Base-by-base conservation (phyloP, 2,329 filamentous ascomycete genomes). In the Raffaelea ambrosiae region DNA sequence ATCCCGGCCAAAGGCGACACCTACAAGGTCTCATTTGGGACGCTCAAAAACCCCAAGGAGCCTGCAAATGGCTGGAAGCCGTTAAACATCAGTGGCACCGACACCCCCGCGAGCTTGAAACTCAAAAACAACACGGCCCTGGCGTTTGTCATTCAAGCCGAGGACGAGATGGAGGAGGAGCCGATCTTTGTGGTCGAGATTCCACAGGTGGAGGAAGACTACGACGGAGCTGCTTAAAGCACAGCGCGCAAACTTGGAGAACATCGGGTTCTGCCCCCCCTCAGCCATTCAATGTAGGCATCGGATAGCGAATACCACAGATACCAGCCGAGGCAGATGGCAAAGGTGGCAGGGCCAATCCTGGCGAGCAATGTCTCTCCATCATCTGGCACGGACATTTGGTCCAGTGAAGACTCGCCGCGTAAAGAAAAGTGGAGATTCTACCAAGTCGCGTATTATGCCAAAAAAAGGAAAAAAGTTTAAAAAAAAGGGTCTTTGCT, bases 61-160 rank as follows among this genome's bases (percentile, higher is more conserved):
- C 61, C 68, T 2, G 59, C 61, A 0, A 61, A 65, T 19, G 76
- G 76, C 7, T 81, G 76, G 76, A 70, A 64, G 55, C 61, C 62
- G 21, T 61, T 81, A 11, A 62, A 66, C 3, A 59, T 66, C 2
- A 53, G 59, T 1, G 63, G 64, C 3, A 54, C 51, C 0, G 67
- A 69, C 46, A 73, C 66, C 0, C 66, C 72, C 0, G 59, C 61
- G 0, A 63, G 61, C 39, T 65, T 69, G 48, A 69, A 68, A 0
- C 43, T 80, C 11, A 66, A 68, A 51, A 67, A 78, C 26, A 72
- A 72, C 35, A 64, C 63, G 48, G 61, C 69, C 1, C 59, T 80
- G 16, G 76, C 76, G 0, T 79, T 81, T 58, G 60, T 66, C 0
- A 64, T 79, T 39, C 58, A 66, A 33, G 39, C 40, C 23, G 53